Base-by-base conservation (phyloP, 768 basidiomycete genomes). In the Gymnopilus dilepis region DNA sequence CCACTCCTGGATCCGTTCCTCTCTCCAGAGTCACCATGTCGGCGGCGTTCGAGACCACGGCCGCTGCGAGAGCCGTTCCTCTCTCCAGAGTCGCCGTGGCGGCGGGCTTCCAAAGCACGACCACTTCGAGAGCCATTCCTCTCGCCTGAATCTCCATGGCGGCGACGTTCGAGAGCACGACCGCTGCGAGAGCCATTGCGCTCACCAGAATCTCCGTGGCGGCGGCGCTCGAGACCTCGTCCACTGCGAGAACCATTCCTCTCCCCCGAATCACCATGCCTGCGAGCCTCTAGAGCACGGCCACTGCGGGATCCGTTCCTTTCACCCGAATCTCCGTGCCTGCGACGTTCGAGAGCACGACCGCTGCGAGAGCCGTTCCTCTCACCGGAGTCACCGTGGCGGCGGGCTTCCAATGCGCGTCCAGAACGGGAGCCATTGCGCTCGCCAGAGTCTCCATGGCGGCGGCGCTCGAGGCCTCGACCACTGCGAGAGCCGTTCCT, bases 21-120 rank as follows among this genome's bases (percentile, higher is more conserved):
- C 31, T 56, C 62, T 7, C 50, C 47, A 50, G 58, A 58, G n/a
- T 50, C 47, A n/a, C 65, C 65, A 31, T 66, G 65, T 1, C 65
- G 61, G 42, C 61, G 61, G 22, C 45, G 19, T 33, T 56, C 61
- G 12, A 63, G 17, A 6, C 13, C 47, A 40, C 66, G 66, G 2
- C 57, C 43, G 28, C 42, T 45, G 33, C 63, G 58, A n/a, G 58
- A 47, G 4, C 34, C 47, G 21, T 54, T 43, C 13, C 64, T 50
- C 28, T 54, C 58, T 13, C 50, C 62, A 19, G 41, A 47, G 15
- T 41, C 61, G 1, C 58, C 54, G 60, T 61, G 63, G 43, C 60
- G 58, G 60, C 60, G 61, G 13, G 31, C 38, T 6, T 54, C 56
- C 6, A 60, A 21, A 12, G 55, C 65, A 21, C 61, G 47, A 1